A percentile compares a stretch with the other conserved stretches of the same genome.
Evolutionary conservation across 2,329 filamentous ascomycete genomes (phyloP).

Genomic region (Eutypella sp.): DNA sequence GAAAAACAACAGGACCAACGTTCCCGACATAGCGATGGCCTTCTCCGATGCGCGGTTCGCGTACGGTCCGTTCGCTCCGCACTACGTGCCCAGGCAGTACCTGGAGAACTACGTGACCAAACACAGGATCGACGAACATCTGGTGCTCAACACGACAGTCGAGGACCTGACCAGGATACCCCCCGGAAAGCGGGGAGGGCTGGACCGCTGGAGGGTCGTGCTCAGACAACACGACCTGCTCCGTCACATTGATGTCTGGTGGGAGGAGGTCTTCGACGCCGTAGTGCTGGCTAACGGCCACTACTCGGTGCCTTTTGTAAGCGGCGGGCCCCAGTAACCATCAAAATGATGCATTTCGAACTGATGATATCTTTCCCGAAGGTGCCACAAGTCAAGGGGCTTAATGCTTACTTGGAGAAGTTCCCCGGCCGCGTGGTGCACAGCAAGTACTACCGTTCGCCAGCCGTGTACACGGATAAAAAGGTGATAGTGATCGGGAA

Average conservation of each 20-base stretch:
- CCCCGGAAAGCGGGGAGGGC: neutral
- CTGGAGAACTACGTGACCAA: slow-evolving; percentile 50
- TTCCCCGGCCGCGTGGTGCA: slow-evolving; percentile 38
- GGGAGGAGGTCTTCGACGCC: slow-evolving; percentile 46
- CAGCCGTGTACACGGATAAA: slow-evolving; percentile 27
- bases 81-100: slow-evolving; percentile 50
- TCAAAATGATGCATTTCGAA: neutral
- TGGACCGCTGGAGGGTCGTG: slow-evolving; percentile 40
- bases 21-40: slow-evolving; percentile 51
- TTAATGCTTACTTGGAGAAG: slow-evolving; percentile 32
- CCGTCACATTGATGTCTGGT: slow-evolving; percentile 45
- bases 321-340: slow-evolving; percentile 5
- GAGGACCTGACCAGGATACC: slow-evolving; percentile 39
- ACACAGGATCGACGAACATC: slow-evolving; percentile 40
- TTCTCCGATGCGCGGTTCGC: slow-evolving; percentile 49
- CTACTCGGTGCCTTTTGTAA: slow-evolving; percentile 41
- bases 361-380: slow-evolving; percentile 12
- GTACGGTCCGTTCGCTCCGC: slow-evolving; percentile 52
- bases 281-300: slow-evolving; percentile 40
- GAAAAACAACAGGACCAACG: slow-evolving; percentile 40
- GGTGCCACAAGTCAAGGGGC: slow-evolving; percentile 42
- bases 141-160: slow-evolving; percentile 47
- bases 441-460: slow-evolving; percentile 41
- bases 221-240: slow-evolving; percentile 41
- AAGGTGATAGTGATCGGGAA: slow-evolving; percentile 38